Evolutionary conservation across 2,329 filamentous ascomycete genomes (phyloP), one percentile per base, ranked within the genome.

Genomic region (Alternaria postmessia): DNA sequence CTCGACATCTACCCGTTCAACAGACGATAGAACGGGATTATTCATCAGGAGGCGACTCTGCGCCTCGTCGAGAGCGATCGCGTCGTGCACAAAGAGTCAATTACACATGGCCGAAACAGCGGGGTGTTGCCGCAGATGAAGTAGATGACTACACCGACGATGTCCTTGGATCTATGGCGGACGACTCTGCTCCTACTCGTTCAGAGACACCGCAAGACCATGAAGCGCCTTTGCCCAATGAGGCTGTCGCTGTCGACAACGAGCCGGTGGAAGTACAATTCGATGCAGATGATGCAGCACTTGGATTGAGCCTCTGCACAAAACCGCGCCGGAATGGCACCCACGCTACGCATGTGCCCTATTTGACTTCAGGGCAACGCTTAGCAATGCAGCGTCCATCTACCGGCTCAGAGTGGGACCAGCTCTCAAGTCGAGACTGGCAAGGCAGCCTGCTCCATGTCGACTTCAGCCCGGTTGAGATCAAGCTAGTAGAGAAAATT

Each of bases 391-490:
- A 57, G 14, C 46, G 64, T 1, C 52, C 63, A 0, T 41, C 63
- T 2, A 54, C 57, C 6, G 67, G 62, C 32, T 16, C 32, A 20
- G 63, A 67, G 2, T 79, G 75, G 75, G 66, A 76, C 38, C 65
- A 67, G 42, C 30, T 65, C 1, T 48, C 39, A 2, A 63, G 71
- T 28, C 65, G 67, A 3, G 47, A 64, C 3, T 79, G 76, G 76
- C 68, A 75, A 60, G 71, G 75, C 0, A 52, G 59, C 18, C 26
- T 74, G 2, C 22, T 79, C 14, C 77, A 79, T 46, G 69, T 78
- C 1, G 76, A 78, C 38, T 76, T 79, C 38, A 69, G 65, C 14
- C 30, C 62, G 3, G 58, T 53, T 36, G 77, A 79, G 52, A 30
- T 78, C 5, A 55, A 59, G 12, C 22, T 60, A 8, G 69, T 78